Base-by-base conservation (phyloP, 441 rosid species). In the Theobroma grandiflorum region DNA sequence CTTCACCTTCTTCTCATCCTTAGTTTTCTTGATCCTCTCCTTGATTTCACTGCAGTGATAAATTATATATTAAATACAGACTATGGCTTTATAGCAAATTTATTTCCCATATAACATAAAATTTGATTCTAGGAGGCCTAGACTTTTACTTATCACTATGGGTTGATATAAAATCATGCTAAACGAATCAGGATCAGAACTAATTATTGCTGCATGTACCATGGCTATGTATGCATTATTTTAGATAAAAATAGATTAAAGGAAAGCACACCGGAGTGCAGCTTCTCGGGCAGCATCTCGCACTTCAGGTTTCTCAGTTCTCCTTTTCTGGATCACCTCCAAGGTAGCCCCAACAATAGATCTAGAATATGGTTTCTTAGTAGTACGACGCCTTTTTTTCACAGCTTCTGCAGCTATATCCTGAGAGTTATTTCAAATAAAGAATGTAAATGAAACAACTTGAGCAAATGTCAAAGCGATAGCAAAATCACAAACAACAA, bases 1-100 rank as follows among this genome's bases (percentile, higher is more conserved):
- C 88, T 93, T 93, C 1, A 92, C 97, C 89, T 89, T 92, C 88
- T 90, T 93, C 80, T 93, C 97, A 47, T 93, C 97, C 86, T 92
- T 90, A 0, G 93, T 26, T 26, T 26, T 26, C 31, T 26, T 26
- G 31, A 26, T 26, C 31, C 31, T 26, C 31, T 93, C 96, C 87
- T 92, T 92, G 49, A 92, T 92, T 76, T 92, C 95, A 77, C 96
- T 93, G 81, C 63, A 80, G 10, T n/a, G 65, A 38, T 33, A 7
- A 31, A 33, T 31, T 26, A 72, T 72, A 53, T n/a, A 16, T 53
- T 53, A 53, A 18, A 22, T 53, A 8, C 40, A 16, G 18, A 49
- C 26, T n/a, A 68, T 6, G 43, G 18, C 14, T 35, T 16, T 65
- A 14, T 15, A 38, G 70, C 0, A 10, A 38, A 65, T 65, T 4